phyloP scores from a whole-genome alignment of 805 yeast genomes.

The Millerago galiae region DNA sequence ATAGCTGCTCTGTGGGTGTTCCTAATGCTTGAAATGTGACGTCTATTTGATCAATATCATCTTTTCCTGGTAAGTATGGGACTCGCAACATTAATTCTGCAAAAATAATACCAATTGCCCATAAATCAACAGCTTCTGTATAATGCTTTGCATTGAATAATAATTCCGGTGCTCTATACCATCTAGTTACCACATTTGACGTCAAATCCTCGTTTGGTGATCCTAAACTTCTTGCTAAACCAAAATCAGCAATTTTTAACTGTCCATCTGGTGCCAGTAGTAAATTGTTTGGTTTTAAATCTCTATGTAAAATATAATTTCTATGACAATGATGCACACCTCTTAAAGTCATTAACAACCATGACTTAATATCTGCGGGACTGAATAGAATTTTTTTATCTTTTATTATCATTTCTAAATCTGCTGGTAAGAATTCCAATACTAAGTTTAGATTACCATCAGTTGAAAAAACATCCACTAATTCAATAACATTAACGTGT shows the following conservation, averaged over 20 bases:
- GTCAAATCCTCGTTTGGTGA: conserved; percentile 73
- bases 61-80: conserved; percentile 91
- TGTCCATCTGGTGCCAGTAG: conserved; percentile 82
- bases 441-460: conserved; percentile 68
- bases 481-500: conserved; percentile 77
- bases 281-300: conserved; percentile 88
- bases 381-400: conserved; percentile 71
- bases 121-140: conserved; percentile 82
- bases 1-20: conserved; percentile 83
- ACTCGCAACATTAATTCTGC: conserved; percentile 94
- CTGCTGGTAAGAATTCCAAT: conserved; percentile 89
- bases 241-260: conserved; percentile 94
- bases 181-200: conserved; percentile 91
- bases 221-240: conserved; percentile 82
- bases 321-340: conserved; percentile 96
- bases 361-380: conserved; percentile 83
- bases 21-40: conserved; percentile 95
- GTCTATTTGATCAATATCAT: conserved; percentile 83
- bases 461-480: conserved; percentile 78
- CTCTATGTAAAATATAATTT: conserved; percentile 84
- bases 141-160: conserved; percentile 85
- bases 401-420: conserved; percentile 82
- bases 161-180: conserved; percentile 97
- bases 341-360: conserved; percentile 90
- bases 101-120: conserved; percentile 96